Conservation (phyloP, 1,284 basidiomycete genomes). For the Marasmius fiardii region DNA sequence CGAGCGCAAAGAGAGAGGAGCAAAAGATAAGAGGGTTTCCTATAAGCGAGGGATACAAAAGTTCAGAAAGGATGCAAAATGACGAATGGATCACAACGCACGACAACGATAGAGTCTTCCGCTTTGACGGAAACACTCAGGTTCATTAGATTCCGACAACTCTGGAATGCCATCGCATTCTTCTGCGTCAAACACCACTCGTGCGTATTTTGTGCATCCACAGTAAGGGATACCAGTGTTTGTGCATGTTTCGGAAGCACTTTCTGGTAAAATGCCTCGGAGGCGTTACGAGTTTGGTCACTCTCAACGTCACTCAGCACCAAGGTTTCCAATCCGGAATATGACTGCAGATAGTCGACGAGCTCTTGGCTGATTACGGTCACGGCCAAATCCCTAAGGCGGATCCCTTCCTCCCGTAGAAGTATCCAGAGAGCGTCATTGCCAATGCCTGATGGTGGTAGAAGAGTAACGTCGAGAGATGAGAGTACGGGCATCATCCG, state of each 20-base stretch:
- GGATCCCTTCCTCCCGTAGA: slow-evolving; percentile 17
- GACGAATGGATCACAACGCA: no score
- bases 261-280: slow-evolving; percentile 15
- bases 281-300: slow-evolving; percentile 8
- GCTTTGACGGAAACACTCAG: not conserved
- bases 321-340: slow-evolving; percentile 19
- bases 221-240: not conserved
- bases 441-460: not conserved
- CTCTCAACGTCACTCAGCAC: slow-evolving; percentile 14
- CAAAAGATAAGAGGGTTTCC: not conserved
- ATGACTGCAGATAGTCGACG: slow-evolving; percentile 20
- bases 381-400: slow-evolving; percentile 18
- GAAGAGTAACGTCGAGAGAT: not conserved
- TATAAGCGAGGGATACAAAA: not conserved
- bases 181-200: not conserved
- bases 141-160: not conserved
- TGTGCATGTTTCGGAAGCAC: slow-evolving; percentile 14
- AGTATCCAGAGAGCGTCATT: slow-evolving; percentile 15
- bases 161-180: not conserved
- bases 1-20: not conserved
- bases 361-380: slow-evolving; percentile 17
- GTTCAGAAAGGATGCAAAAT: no score
- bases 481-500: not conserved
- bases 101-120: not conserved
- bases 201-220: not conserved